These are phyloP conservation scores for Wallacemonas collosoma DNA, from an alignment of 208 protist species.

Conservation along the genomic window DNA sequence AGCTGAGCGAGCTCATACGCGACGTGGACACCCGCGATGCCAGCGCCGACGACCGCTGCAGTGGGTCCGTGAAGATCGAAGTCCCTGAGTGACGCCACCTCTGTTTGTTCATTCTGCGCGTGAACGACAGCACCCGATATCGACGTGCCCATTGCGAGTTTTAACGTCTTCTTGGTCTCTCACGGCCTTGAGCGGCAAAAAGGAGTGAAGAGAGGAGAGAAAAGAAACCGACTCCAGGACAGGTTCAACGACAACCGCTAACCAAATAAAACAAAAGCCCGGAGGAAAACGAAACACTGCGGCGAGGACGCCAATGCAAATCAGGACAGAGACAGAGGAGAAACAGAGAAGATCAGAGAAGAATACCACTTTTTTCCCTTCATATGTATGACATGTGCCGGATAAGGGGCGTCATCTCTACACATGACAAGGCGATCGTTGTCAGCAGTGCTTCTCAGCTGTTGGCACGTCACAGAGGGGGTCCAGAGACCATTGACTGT, in stretches of 20 bases:
- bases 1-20: conserved; percentile 84
- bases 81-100: conserved; percentile 28
- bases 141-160: neutral
- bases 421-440: too few relatives aligned
- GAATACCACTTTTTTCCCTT: too few relatives aligned
- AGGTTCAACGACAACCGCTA: too few relatives aligned
- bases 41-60: conserved; percentile 82
- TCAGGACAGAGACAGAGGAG: conserved; percentile 15
- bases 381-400: neutral
- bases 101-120: neutral
- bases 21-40: conserved; percentile 82
- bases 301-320: neutral
- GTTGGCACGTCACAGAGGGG: too few relatives aligned
- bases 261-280: too few relatives aligned
- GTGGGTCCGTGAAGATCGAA: conserved; percentile 50
- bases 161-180: neutral
- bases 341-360: neutral
- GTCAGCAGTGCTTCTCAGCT: too few relatives aligned
- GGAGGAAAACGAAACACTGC: neutral
- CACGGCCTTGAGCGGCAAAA: neutral
- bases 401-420: neutral
- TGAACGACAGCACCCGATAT: neutral
- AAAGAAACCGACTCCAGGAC: too few relatives aligned
- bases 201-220: too few relatives aligned
- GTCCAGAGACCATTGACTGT: too few relatives aligned